These are phyloP conservation scores for Tricharina praecox DNA, from an alignment of 495 filamentous ascomycete genomes.

Conservation along the genomic window DNA sequence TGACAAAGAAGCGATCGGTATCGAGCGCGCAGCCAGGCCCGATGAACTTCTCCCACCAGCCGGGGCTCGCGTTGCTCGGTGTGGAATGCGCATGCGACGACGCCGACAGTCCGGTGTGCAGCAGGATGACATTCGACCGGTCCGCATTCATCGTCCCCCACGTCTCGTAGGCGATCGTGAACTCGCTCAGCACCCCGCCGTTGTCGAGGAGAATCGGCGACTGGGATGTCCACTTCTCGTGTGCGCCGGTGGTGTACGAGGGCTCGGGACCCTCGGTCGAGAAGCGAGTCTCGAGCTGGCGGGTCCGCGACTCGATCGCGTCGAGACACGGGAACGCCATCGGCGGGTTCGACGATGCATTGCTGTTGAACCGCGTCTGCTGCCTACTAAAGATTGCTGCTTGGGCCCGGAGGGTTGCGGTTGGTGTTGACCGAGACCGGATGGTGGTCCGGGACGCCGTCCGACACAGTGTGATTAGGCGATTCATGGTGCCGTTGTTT, in stretches of 20 bases:
- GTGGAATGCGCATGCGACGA: conserved; percentile 94
- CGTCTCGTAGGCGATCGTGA: conserved; percentile 80
- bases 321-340: conserved; percentile 94
- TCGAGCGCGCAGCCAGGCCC: conserved; percentile 73
- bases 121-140: conserved; percentile 74
- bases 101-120: conserved; percentile 88
- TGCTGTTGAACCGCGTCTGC: conserved; percentile 1
- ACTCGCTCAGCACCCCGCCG: conserved; percentile 74
- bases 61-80: conserved; percentile 61
- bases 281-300: conserved; percentile 51
- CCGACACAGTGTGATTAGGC: too few species aligned
- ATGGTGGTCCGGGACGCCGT: too few species aligned
- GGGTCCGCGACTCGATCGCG: conserved; percentile 69
- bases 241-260: conserved; percentile 75
- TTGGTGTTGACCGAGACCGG: background rate
- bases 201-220: conserved; percentile 76
- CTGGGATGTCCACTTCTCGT: conserved; percentile 53
- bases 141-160: conserved; percentile 74
- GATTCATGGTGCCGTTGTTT: background rate
- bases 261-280: conserved; percentile 59
- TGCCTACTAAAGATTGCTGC: background rate
- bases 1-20: conserved; percentile 77
- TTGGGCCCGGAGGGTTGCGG: background rate
- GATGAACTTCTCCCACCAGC: conserved; percentile 99
- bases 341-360: conserved; percentile 54